phyloP scores from a whole-genome alignment of 495 filamentous ascomycete species.

The Hypoxylon crocopeplum region DNA sequence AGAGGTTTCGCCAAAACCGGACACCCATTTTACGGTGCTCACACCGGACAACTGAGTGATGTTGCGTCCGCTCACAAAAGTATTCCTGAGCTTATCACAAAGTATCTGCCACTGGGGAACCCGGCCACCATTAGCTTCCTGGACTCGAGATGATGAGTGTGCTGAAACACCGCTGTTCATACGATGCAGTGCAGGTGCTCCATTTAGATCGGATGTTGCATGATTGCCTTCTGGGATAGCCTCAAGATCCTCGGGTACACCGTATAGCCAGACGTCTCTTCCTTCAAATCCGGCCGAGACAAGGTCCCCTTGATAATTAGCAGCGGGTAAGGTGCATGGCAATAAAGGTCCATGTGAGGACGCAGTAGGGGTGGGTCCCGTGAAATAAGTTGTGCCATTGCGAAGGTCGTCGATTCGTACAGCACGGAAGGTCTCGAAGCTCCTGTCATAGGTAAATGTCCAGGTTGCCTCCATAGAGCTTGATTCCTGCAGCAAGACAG shows the following conservation, averaged over 20 bases:
- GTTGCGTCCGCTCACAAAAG: conserved; percentile 65
- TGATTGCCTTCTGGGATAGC: conserved; percentile 50
- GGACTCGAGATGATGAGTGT: conserved; percentile 44
- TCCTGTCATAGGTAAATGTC: conserved; percentile 80
- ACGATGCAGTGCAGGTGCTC: conserved; percentile 39
- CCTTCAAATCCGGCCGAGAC: conserved; percentile 78
- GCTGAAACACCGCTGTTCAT: conserved; percentile 50
- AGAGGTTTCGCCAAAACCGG: conserved; percentile 50
- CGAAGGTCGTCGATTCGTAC: conserved; percentile 75
- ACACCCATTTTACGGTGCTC: conserved; percentile 69
- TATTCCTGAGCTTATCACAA: conserved; percentile 69
- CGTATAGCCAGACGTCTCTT: conserved; percentile 80
- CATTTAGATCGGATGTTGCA: conserved; percentile 37
- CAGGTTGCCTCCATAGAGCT: conserved; percentile 76
- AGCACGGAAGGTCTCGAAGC: conserved; percentile 77
- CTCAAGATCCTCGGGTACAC: conserved; percentile 76
- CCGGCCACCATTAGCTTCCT: conserved; percentile 45
- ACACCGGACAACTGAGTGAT: conserved; percentile 63
- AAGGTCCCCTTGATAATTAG: conserved; percentile 72
- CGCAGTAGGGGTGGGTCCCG: conserved; percentile 64
- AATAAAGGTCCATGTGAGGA: conserved; percentile 54
- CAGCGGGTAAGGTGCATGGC: conserved; percentile 73
- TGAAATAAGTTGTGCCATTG: conserved; percentile 82
- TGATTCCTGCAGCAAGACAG: conserved; percentile 71
- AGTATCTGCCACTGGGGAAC: conserved; percentile 75